Evolutionary conservation across 1,139 yeast genomes (phyloP).

Genomic region (Suhomyces bolitotheri): DNA sequence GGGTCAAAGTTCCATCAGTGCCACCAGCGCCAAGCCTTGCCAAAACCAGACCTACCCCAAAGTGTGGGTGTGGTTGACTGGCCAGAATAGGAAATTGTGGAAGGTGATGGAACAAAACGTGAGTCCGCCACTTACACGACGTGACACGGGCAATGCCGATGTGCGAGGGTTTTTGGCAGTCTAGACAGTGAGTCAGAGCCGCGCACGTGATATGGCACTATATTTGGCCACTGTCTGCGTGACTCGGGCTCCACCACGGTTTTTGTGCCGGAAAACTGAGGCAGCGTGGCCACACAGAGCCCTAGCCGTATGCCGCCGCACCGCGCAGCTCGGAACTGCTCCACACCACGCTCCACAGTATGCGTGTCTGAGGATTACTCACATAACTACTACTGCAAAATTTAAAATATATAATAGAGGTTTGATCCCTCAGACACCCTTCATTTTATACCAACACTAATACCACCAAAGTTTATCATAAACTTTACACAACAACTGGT

Average conservation of each 20-base stretch:
- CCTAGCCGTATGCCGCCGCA: conserved; percentile 8
- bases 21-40: no score
- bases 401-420: conserved; percentile 1
- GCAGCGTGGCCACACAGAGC: conserved; percentile 9
- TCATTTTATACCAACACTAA: no score
- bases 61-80: no score
- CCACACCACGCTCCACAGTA: conserved; percentile 9
- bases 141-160: no score
- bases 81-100: no score
- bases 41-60: no score
- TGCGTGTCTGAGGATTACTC: conserved; percentile 11
- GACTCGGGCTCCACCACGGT: conserved; percentile 11
- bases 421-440: neutral
- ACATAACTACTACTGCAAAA: conserved; percentile 14
- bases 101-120: no score
- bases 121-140: no score
- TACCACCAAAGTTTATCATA: no score
- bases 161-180: no score
- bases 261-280: conserved; percentile 1
- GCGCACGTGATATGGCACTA: conserved; percentile 9
- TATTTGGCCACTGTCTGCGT: conserved; percentile 8
- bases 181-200: neutral
- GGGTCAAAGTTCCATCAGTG: no score
- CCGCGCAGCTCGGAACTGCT: conserved; percentile 1
- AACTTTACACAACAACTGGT: no score